phyloP scores from a whole-genome alignment of 2,329 filamentous ascomycete genomes.

The Mycocentrospora acerina region DNA sequence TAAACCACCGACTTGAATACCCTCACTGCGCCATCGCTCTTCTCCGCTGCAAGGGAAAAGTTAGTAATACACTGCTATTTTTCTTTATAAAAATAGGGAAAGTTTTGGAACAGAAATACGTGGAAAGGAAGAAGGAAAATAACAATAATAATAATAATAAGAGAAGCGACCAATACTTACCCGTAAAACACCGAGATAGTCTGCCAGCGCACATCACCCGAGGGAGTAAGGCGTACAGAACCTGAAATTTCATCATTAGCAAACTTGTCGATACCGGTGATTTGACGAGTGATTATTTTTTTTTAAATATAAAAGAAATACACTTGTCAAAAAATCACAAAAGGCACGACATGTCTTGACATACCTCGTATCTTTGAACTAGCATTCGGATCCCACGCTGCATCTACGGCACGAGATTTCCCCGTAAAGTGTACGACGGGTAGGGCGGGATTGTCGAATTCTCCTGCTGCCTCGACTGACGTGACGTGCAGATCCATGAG shows the following conservation, averaged over 20 bases:
- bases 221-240: slow-evolving; percentile 63
- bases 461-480: slow-evolving; percentile 59
- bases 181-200: slow-evolving; percentile 63
- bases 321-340: no score
- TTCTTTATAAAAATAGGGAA: no score
- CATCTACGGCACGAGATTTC: slow-evolving; percentile 61
- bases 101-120: no score
- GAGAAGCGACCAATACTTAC: slow-evolving; percentile 27
- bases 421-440: slow-evolving; percentile 72
- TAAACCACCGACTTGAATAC: slow-evolving; percentile 70
- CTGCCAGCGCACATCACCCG: slow-evolving; percentile 76
- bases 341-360: slow-evolving; percentile 18
- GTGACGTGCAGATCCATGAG: slow-evolving; percentile 66
- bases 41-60: slow-evolving; percentile 52
- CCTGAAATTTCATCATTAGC: slow-evolving; percentile 51
- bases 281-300: neutral
- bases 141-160: no score
- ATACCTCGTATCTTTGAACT: slow-evolving; percentile 66
- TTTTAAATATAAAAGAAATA: slow-evolving; percentile 1
- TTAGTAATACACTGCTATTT: slow-evolving; percentile 27
- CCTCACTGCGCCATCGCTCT: slow-evolving; percentile 75
- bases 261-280: slow-evolving; percentile 27
- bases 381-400: slow-evolving; percentile 67
- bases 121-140: no score
- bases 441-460: slow-evolving; percentile 57